Conservation (phyloP, 2,329 filamentous ascomycete species). For the Colletotrichum sansevieriae region DNA sequence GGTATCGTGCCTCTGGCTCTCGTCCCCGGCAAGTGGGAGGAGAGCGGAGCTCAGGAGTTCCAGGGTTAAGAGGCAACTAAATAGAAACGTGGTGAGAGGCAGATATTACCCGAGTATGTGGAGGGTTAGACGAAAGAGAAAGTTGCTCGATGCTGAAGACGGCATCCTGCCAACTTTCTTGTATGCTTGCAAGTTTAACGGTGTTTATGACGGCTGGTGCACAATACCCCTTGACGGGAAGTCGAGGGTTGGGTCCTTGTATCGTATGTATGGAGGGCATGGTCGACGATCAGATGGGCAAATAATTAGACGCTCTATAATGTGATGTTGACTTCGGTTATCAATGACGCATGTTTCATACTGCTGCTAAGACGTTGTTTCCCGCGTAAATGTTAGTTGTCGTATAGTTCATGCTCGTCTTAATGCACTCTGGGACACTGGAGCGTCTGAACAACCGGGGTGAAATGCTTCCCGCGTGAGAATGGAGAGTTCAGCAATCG, state of each 20-base stretch:
- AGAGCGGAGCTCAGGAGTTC: conserved; percentile 73
- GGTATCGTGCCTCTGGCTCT: conserved; percentile 97
- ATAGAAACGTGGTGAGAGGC: conserved; percentile 32
- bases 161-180: conserved; percentile 42
- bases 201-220: conserved; percentile 42
- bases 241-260: conserved; percentile 42
- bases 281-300: conserved; percentile 43
- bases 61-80: conserved; percentile 57
- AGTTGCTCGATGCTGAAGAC: conserved; percentile 39
- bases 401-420: neutral
- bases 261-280: conserved; percentile 43
- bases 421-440: too few relatives aligned
- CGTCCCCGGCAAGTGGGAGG: conserved; percentile 73
- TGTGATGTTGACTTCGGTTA: conserved; percentile 42
- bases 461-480: too few relatives aligned
- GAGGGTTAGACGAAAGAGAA: conserved; percentile 37
- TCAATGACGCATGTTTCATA: conserved; percentile 4
- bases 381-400: neutral
- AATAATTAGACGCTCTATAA: conserved; percentile 44
- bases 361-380: neutral
- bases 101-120: conserved; percentile 27
- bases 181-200: conserved; percentile 42
- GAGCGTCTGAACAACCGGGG: too few relatives aligned
- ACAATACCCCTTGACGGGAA: conserved; percentile 39
- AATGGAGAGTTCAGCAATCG: too few relatives aligned